Evolutionary conservation across 495 filamentous ascomycete genomes (phyloP).

Genomic region (Aspergillus indologenus): DNA sequence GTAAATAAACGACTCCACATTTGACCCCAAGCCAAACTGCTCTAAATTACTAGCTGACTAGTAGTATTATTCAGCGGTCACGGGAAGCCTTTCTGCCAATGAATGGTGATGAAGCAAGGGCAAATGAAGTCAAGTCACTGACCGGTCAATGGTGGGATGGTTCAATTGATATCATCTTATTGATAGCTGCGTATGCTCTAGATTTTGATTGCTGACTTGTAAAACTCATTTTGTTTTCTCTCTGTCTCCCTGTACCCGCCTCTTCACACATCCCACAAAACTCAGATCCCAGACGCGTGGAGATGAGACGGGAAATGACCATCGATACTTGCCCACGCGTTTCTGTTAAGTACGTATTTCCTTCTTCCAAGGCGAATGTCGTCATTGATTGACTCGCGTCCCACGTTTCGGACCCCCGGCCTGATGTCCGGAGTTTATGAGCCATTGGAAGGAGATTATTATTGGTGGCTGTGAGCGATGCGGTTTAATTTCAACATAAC

Average conservation of each 20-base stretch:
- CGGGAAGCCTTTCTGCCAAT: conserved; percentile 1
- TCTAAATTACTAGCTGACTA: conserved; percentile 2
- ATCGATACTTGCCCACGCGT: conserved; percentile 12
- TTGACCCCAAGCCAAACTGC: conserved; percentile 16
- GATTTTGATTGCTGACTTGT: too few species aligned
- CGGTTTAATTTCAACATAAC: conserved; percentile 1
- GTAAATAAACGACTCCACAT: conserved; percentile 28
- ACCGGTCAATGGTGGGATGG: not conserved
- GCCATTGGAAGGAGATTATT: conserved; percentile 8
- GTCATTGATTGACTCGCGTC: conserved; percentile 29
- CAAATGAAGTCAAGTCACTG: not conserved
- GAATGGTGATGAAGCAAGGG: not conserved
- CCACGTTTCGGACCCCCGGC: conserved; percentile 24
- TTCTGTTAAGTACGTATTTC: conserved; percentile 1
- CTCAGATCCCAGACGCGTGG: not conserved
- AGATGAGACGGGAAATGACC: conserved; percentile 7
- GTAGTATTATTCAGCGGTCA: conserved; percentile 8
- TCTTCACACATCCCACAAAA: not conserved
- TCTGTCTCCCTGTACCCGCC: not conserved
- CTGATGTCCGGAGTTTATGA: conserved; percentile 19
- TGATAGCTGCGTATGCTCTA: not conserved
- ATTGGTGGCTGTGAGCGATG: not conserved
- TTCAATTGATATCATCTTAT: conserved; percentile 1
- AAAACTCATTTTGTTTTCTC: not conserved
- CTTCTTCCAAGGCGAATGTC: conserved; percentile 15